phyloP scores from a whole-genome alignment of 2,329 filamentous ascomycete genomes.

The Penicillium sp. region DNA sequence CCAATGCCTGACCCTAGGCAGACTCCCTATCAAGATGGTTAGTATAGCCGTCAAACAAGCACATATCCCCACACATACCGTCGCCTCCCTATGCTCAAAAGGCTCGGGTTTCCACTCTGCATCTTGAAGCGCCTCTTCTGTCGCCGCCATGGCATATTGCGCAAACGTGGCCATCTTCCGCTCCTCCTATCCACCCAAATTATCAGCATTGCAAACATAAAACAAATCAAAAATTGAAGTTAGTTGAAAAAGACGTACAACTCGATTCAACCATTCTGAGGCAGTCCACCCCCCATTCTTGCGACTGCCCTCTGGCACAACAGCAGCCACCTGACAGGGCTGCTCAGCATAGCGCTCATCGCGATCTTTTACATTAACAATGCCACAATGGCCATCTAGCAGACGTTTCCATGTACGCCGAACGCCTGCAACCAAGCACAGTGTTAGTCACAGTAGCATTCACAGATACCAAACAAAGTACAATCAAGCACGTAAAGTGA shows the following conservation, averaged over 20 bases:
- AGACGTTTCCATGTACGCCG: conserved; percentile 78
- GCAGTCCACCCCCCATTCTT: conserved; percentile 46
- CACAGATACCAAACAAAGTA: background rate
- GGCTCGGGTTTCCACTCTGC: conserved; percentile 69
- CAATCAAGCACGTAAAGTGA: background rate
- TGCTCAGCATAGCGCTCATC: conserved; percentile 67
- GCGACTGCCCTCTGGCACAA: conserved; percentile 65
- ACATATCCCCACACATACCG: conserved; percentile 47
- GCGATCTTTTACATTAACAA: conserved; percentile 68
- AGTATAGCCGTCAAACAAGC: background rate
- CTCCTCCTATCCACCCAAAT: conserved; percentile 51
- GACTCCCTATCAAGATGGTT: conserved; percentile 61
- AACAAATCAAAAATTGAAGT: background rate
- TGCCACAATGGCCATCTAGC: conserved; percentile 74
- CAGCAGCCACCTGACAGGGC: conserved; percentile 79
- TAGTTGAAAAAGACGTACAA: conserved; percentile 32
- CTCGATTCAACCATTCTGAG: conserved; percentile 46
- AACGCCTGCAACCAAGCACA: conserved; percentile 52
- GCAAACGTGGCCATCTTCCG: conserved; percentile 88
- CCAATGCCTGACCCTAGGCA: conserved; percentile 95
- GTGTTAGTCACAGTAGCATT: background rate
- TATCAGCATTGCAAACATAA: background rate
- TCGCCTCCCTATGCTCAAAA: conserved; percentile 67
- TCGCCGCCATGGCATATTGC: conserved; percentile 85
- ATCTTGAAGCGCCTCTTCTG: conserved; percentile 81